Conservation (phyloP, 495 filamentous ascomycete species). For the Pseudevernia furfuracea region DNA sequence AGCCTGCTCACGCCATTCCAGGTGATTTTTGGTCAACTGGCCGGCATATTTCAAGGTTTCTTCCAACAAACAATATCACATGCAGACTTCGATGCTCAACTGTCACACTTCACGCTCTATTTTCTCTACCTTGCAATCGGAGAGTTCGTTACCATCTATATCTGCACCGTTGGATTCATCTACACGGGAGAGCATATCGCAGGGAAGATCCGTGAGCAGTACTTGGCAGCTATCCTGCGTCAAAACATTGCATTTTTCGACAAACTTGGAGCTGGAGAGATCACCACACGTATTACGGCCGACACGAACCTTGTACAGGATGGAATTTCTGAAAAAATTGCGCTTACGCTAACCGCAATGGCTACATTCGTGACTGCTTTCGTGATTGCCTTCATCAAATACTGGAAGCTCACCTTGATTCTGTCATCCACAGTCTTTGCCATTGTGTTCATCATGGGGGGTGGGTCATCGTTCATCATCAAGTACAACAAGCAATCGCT, state of each 20-base stretch:
- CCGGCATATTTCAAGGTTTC: constrained; percentile 63
- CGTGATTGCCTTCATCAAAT: constrained; percentile 32
- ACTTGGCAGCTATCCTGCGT: constrained; percentile 32
- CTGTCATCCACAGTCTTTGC: constrained; percentile 27
- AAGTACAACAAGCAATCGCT: constrained; percentile 72
- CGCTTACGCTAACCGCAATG: constrained; percentile 28
- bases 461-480: constrained; percentile 58
- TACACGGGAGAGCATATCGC: constrained; percentile 77
- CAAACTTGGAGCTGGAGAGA: constrained; percentile 32
- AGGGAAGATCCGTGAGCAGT: constrained; percentile 31
- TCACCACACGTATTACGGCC: constrained; percentile 35
- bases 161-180: constrained; percentile 81
- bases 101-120: constrained; percentile 66
- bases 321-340: constrained; percentile 36
- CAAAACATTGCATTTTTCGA: constrained; percentile 41
- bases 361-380: constrained; percentile 34
- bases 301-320: constrained; percentile 40
- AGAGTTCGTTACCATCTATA: constrained; percentile 74
- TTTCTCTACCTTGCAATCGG: constrained; percentile 86
- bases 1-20: constrained; percentile 21
- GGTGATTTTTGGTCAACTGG: constrained; percentile 68
- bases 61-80: constrained; percentile 41
- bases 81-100: constrained; percentile 49
- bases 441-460: constrained; percentile 25
- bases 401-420: constrained; percentile 38